Percentiles rank a stretch among this genome's conserved stretches.
Evolutionary conservation across 139 green algal genomes (phyloP).

Genomic region (Chlamydomonas schloesseri): DNA sequence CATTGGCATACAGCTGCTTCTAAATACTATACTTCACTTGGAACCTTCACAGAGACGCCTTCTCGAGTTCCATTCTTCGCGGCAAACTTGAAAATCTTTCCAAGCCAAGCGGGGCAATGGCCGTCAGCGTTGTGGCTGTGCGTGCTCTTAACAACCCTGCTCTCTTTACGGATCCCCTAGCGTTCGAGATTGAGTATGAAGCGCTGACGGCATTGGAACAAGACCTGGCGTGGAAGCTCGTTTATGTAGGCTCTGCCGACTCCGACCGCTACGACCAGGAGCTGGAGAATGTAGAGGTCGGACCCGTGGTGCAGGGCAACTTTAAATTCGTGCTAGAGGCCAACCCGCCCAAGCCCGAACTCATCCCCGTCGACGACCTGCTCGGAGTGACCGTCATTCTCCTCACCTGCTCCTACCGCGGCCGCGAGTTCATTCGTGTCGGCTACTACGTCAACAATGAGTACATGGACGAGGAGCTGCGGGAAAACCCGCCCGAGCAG

Average conservation of each 20-base stretch:
- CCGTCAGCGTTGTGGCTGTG: slow-evolving; percentile 88
- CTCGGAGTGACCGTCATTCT: slow-evolving; percentile 96
- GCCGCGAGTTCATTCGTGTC: slow-evolving; percentile 89
- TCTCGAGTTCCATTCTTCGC: not conserved
- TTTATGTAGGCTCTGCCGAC: slow-evolving; percentile 97
- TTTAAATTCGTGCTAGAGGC: slow-evolving; percentile 95
- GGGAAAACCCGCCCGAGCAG: slow-evolving; percentile 83
- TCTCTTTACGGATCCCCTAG: slow-evolving; percentile 82
- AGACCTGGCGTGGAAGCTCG: slow-evolving; percentile 97
- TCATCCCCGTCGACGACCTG: slow-evolving; percentile 80
- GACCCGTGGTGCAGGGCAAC: slow-evolving; percentile 87
- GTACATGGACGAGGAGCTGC: slow-evolving; percentile 90
- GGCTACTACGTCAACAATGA: slow-evolving; percentile 98
- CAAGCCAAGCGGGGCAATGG: slow-evolving; percentile 70
- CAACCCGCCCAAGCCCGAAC: slow-evolving; percentile 85
- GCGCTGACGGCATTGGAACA: slow-evolving; percentile 83
- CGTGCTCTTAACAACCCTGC: slow-evolving; percentile 89
- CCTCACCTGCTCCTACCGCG: slow-evolving; percentile 95
- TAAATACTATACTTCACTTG: not conserved
- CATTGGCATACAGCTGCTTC: not conserved
- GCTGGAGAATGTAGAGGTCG: slow-evolving; percentile 91
- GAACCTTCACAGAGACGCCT: not conserved
- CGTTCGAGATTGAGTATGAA: slow-evolving; percentile 98
- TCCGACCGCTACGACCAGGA: slow-evolving; percentile 94
- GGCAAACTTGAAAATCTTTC: not conserved